Evolutionary conservation across 2,329 filamentous ascomycete genomes (phyloP).

Genomic region (Sphaceloma murrayae): DNA sequence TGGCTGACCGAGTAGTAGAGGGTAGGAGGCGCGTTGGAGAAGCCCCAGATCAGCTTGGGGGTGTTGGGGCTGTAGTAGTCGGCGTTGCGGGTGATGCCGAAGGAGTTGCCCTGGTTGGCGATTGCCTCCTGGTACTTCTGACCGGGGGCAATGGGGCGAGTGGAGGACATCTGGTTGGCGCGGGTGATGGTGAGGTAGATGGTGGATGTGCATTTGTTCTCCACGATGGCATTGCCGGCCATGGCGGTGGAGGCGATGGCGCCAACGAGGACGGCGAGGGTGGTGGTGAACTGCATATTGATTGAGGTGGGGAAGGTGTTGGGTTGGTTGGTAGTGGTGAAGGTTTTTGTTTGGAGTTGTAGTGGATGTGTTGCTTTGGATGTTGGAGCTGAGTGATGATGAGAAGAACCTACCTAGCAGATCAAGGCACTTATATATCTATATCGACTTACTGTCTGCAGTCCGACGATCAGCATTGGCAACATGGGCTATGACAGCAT

Average conservation of each 20-base stretch:
- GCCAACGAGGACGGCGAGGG: conserved; percentile 17
- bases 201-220: conserved; percentile 24
- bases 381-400: conserved; percentile 13
- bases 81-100: conserved; percentile 24
- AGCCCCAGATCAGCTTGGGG: conserved; percentile 25
- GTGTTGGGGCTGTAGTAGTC: conserved; percentile 22
- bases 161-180: conserved; percentile 19
- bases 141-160: conserved; percentile 19
- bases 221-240: conserved; percentile 20
- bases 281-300: conserved; percentile 22
- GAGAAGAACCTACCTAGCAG: conserved; percentile 7
- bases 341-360: not conserved
- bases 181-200: conserved; percentile 25
- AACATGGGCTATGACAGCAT: conserved; percentile 12
- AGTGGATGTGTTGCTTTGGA: conserved; percentile 1
- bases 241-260: conserved; percentile 18
- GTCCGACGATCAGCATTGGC: not conserved
- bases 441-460: too few relatives aligned
- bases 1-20: conserved; percentile 26
- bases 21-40: conserved; percentile 18
- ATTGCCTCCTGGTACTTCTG: conserved; percentile 22
- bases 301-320: conserved; percentile 1
- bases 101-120: conserved; percentile 25
- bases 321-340: conserved; percentile 5
- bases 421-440: conserved; percentile 8